Evolutionary conservation across 164 flowering plant genomes (phyloP).

Genomic region (Dillenia suffruticosa): DNA sequence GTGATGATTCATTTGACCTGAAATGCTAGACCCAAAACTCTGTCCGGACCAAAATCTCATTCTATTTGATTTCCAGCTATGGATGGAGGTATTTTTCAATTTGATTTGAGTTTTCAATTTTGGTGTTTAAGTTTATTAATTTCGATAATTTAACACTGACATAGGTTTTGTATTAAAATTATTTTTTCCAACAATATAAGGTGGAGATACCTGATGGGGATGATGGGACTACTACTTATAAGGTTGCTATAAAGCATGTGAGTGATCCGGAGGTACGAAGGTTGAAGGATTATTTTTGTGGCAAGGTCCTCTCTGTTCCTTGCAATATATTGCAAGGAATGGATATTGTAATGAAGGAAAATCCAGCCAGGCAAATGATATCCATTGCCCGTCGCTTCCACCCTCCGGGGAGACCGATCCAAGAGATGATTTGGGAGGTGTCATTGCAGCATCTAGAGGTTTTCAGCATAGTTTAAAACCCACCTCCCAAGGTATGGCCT

Average conservation of each 20-base stretch:
- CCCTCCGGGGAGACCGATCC: slow-evolving; percentile 2
- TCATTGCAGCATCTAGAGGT: slow-evolving; percentile 51
- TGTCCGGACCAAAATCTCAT: too few relatives aligned
- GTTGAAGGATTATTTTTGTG: slow-evolving; percentile 26
- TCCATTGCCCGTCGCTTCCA: slow-evolving; percentile 43
- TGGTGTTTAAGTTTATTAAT: too few relatives aligned
- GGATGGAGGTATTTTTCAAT: too few relatives aligned
- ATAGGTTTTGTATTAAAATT: too few relatives aligned
- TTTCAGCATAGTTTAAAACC: slow-evolving; percentile 55
- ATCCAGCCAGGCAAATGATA: slow-evolving; percentile 35
- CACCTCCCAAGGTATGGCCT: slow-evolving; percentile 48
- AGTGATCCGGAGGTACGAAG: slow-evolving; percentile 30
- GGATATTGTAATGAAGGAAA: slow-evolving; percentile 76
- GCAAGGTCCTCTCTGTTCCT: slow-evolving; percentile 27
- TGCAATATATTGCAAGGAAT: slow-evolving; percentile 62
- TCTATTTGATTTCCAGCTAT: too few relatives aligned
- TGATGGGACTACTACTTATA: slow-evolving; percentile 2
- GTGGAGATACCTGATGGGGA: slow-evolving; percentile 28
- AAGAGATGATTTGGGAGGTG: slow-evolving; percentile 37
- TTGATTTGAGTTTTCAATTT: too few relatives aligned
- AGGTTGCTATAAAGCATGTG: slow-evolving; percentile 24
- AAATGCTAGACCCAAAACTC: too few relatives aligned
- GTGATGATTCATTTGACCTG: too few relatives aligned
- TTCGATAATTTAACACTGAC: too few relatives aligned
- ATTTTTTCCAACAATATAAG: too few relatives aligned